phyloP scores from a whole-genome alignment of 805 yeast genomes.

The Lipomyces starkeyi region DNA sequence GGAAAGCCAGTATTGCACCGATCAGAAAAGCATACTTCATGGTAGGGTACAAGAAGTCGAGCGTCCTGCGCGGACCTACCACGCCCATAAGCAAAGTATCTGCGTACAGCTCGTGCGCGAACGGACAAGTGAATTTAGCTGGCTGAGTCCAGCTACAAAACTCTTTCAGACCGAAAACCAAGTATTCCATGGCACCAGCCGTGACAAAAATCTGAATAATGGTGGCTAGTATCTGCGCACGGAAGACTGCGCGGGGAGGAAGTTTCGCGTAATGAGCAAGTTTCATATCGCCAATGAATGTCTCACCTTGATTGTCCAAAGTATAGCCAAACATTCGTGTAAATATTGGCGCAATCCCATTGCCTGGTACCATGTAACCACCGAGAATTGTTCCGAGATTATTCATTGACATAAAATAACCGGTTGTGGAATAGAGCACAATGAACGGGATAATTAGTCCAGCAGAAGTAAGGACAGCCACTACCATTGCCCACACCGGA shows the following conservation, averaged over 20 bases:
- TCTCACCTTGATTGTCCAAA: conserved; percentile 58
- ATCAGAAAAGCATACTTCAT: conserved; percentile 63
- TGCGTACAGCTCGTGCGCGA: conserved; percentile 55
- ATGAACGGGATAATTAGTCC: conserved; percentile 66
- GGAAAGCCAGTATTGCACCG: conserved; percentile 57
- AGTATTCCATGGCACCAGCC: conserved; percentile 49
- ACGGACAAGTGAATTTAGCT: conserved; percentile 56
- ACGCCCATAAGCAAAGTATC: conserved; percentile 69
- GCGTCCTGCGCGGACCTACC: conserved; percentile 66
- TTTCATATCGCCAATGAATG: no score
- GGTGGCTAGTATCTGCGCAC: conserved; percentile 56
- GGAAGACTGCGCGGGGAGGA: no score
- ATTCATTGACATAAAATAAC: conserved; percentile 62
- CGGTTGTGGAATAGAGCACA: conserved; percentile 65
- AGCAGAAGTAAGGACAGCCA: conserved; percentile 59
- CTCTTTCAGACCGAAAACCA: conserved; percentile 42
- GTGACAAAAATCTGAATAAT: conserved; percentile 53
- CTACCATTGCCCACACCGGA: conserved; percentile 67
- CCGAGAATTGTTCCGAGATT: conserved; percentile 17
- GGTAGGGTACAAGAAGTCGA: conserved; percentile 58
- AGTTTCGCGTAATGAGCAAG: no score
- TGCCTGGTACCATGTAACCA: conserved; percentile 24
- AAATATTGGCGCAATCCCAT: conserved; percentile 53
- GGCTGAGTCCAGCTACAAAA: conserved; percentile 54
- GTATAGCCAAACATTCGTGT: conserved; percentile 65